These are phyloP conservation scores for Tricholoma saponaceum DNA, from an alignment of 768 basidiomycete species.

Conservation along the genomic window DNA sequence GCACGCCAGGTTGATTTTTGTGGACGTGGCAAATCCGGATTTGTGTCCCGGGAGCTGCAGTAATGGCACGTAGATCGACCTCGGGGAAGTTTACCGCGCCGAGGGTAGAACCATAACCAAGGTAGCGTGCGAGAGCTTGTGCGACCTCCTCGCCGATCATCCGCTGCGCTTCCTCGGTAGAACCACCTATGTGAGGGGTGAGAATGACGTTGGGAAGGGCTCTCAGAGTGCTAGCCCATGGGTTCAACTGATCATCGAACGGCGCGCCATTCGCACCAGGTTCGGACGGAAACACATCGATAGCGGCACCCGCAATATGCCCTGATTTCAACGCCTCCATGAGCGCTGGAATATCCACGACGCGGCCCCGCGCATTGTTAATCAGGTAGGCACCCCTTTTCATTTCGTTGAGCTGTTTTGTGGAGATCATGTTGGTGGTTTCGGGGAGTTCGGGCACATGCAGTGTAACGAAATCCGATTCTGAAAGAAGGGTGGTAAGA, in stretches of 20 bases:
- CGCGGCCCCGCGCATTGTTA: slow-evolving; percentile 95
- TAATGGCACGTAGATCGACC: slow-evolving; percentile 92
- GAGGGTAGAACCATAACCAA: slow-evolving; percentile 86
- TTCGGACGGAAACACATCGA: slow-evolving; percentile 95
- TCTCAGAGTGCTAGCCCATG: slow-evolving; percentile 77
- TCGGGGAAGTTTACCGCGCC: slow-evolving; percentile 99
- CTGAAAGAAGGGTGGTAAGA: slow-evolving; percentile 64
- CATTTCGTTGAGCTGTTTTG: slow-evolving; percentile 78
- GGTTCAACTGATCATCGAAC: slow-evolving; percentile 86
- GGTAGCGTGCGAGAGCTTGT: slow-evolving; percentile 78
- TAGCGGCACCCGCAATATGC: slow-evolving; percentile 81
- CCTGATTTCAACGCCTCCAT: slow-evolving; percentile 77
- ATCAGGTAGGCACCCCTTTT: slow-evolving; percentile 94
- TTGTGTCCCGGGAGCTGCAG: slow-evolving; percentile 72
- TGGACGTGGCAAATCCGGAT: slow-evolving; percentile 95
- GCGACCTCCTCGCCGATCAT: slow-evolving; percentile 98
- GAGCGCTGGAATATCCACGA: slow-evolving; percentile 93
- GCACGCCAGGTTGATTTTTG: slow-evolving; percentile 92
- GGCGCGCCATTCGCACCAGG: slow-evolving; percentile 87
- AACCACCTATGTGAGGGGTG: slow-evolving; percentile 98
- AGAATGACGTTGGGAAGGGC: slow-evolving; percentile 87
- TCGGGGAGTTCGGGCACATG: slow-evolving; percentile 97
- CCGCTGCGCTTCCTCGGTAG: slow-evolving; percentile 96
- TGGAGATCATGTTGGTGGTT: slow-evolving; percentile 90
- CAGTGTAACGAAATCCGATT: slow-evolving; percentile 91